Evolutionary conservation across 1,139 yeast species (phyloP), one percentile per base, ranked within the genome.

Genomic region (Hemisphaericaspora xylofermentans): DNA sequence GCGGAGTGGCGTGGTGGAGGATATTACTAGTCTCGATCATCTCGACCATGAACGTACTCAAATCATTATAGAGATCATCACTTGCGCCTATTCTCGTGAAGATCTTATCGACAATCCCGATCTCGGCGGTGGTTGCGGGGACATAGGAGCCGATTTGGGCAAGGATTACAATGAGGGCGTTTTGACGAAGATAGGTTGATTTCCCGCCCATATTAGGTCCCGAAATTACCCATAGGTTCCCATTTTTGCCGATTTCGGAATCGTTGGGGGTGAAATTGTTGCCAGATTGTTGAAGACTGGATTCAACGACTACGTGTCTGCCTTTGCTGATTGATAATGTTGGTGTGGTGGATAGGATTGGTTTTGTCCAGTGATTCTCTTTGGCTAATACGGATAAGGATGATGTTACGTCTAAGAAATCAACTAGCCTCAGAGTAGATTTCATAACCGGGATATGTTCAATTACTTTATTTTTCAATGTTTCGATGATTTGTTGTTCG

Each of bases 191-290:
- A 54, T 80, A 93, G 0, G 98, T 91, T 34, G 96, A 86, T 56
- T 93, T 93, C 0, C 98, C 98, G 3, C 98, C 98, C 98, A 93
- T 93, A 57, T 93, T 93, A 1, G 98, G 98, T 0, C 98, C 98
- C 0, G 96, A 83, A 4, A 93, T 81, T 7, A 93, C 73, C 91
- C 95, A 87, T 16, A 66, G 37, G 15, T 52, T 55, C 3, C 57
- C 56, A 1, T 63, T 54, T 4, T 56, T 47, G 0, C 63, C 58
- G 2, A 69, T 49, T 8, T 80, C 54, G 1, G 63, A 50, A 53
- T 83, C 81, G 57, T 93, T 93, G 0, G 84, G 68, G 1, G 76
- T 77, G 56, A 89, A 93, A 44, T 74, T 73, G 18, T 58, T 60
- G 3, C 78, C 71, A 5, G 60, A 53, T 12, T 69, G 69, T 40